A percentile compares a stretch with the other conserved stretches of the same genome.
Evolutionary conservation across 1,139 yeast species (phyloP).

Genomic region (Candida tropicalis): DNA sequence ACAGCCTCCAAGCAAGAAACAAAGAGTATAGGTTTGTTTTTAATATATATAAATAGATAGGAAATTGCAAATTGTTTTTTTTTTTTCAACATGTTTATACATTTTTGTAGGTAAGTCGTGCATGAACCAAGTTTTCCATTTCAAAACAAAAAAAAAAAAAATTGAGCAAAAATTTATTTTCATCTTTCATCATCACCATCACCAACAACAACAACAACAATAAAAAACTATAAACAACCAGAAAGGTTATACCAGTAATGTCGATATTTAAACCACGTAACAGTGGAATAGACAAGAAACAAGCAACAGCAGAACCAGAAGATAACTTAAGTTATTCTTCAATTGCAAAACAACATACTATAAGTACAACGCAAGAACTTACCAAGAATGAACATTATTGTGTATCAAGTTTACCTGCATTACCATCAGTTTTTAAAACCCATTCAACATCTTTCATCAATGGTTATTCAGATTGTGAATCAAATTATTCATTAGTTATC

Average conservation of each 20-base stretch:
- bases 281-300: conserved; percentile 7
- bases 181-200: no score
- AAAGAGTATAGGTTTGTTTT: conserved; percentile 24
- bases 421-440: conserved; percentile 45
- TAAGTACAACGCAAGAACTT: conserved; percentile 38
- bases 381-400: conserved; percentile 63
- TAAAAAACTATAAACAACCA: background rate
- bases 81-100: no score
- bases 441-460: conserved; percentile 23
- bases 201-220: background rate
- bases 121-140: background rate
- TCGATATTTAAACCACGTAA: conserved; percentile 17
- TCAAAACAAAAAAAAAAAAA: conserved; percentile 1
- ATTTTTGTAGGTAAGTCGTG: no score
- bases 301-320: background rate
- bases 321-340: background rate
- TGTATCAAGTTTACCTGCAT: conserved; percentile 61
- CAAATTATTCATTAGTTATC: conserved; percentile 58
- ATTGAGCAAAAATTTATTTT: no score
- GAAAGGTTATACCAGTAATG: background rate
- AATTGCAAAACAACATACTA: conserved; percentile 3
- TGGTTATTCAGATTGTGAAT: conserved; percentile 57
- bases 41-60: background rate
- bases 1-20: conserved; percentile 40
- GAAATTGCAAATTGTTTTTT: no score